These are phyloP conservation scores for Neonothopanus nambi DNA, from an alignment of 1,284 basidiomycete species.

Conservation along the genomic window DNA sequence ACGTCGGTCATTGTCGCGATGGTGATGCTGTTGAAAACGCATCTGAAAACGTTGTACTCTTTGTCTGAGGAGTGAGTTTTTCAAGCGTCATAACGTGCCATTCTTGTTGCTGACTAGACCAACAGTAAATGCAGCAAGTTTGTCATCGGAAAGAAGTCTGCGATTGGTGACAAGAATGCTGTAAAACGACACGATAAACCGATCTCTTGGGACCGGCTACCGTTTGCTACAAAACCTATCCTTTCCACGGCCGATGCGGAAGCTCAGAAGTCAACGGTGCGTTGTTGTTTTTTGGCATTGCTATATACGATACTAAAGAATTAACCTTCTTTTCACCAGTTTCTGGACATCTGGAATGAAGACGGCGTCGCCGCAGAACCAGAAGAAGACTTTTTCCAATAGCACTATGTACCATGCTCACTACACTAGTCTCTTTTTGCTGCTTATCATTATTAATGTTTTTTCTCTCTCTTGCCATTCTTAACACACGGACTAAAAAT, in stretches of 20 bases:
- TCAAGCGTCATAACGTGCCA: constrained; percentile 8
- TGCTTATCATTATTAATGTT: no score
- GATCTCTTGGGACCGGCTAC: constrained; percentile 71
- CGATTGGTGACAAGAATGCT: constrained; percentile 80
- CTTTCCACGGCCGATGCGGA: constrained; percentile 58
- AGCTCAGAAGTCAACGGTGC: constrained; percentile 58
- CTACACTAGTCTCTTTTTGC: no score
- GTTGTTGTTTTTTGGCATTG: constrained; percentile 19
- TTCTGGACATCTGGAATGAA: constrained; percentile 78
- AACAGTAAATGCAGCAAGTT: constrained; percentile 87
- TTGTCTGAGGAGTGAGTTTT: constrained; percentile 82
- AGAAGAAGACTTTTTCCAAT: constrained; percentile 43
- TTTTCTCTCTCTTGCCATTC: no score
- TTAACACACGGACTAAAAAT: no score
- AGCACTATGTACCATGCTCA: no score
- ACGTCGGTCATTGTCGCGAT: constrained; percentile 77
- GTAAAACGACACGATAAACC: constrained; percentile 59
- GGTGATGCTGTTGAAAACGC: constrained; percentile 81
- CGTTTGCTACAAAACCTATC: constrained; percentile 61
- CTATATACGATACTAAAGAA: constrained; percentile 8
- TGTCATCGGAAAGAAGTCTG: constrained; percentile 81
- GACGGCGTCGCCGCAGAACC: constrained; percentile 76
- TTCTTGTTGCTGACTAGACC: constrained; percentile 8
- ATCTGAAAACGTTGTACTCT: constrained; percentile 80
- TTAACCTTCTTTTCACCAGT: constrained; percentile 41